phyloP scores from a whole-genome alignment of 108 stramenopile genomes.

The Nannochloropsis granulata region DNA sequence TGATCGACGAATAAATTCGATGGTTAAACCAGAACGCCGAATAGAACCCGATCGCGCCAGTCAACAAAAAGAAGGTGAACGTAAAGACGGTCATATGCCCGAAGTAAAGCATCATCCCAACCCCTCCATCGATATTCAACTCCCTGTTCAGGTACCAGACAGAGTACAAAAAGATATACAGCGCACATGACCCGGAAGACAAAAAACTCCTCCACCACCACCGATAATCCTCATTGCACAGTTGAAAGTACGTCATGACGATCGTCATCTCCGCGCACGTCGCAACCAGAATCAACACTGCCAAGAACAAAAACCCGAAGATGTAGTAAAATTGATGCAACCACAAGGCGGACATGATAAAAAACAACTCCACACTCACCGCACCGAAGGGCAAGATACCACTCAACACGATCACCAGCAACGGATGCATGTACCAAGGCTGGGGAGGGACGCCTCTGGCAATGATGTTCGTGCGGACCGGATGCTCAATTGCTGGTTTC shows the following conservation, averaged over 20 bases:
- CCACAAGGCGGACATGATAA: conserved; percentile 76
- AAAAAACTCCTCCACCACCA: conserved; percentile 99
- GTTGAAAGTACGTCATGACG: conserved; percentile 95
- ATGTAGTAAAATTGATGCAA: conserved; percentile 95
- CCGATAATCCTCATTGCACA: conserved; percentile 92
- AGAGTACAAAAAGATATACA: conserved; percentile 90
- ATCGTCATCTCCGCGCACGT: conserved; percentile 94
- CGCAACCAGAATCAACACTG: conserved; percentile 78
- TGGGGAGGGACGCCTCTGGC: conserved; percentile 71
- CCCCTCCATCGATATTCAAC: conserved; percentile 65
- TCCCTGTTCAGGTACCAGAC: conserved; percentile 70
- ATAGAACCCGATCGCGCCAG: conserved; percentile 74
- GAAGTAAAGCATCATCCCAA: conserved; percentile 81
- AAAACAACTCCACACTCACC: conserved; percentile 92
- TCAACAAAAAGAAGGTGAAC: conserved; percentile 74
- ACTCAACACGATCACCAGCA: conserved; percentile 69
- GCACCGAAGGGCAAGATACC: conserved; percentile 94
- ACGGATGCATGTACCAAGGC: conserved; percentile 72
- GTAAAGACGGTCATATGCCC: conserved; percentile 86
- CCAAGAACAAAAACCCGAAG: conserved; percentile 89
- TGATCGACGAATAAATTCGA: conserved; percentile 83
- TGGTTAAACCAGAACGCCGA: conserved; percentile 82
- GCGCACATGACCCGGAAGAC: conserved; percentile 53
- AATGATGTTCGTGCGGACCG: conserved; percentile 59
- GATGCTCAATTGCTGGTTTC: conserved; percentile 45